A percentile compares a stretch with the other conserved stretches of the same genome.
Evolutionary conservation across 345 rosid species (phyloP).

Genomic region (Linum lewisii): DNA sequence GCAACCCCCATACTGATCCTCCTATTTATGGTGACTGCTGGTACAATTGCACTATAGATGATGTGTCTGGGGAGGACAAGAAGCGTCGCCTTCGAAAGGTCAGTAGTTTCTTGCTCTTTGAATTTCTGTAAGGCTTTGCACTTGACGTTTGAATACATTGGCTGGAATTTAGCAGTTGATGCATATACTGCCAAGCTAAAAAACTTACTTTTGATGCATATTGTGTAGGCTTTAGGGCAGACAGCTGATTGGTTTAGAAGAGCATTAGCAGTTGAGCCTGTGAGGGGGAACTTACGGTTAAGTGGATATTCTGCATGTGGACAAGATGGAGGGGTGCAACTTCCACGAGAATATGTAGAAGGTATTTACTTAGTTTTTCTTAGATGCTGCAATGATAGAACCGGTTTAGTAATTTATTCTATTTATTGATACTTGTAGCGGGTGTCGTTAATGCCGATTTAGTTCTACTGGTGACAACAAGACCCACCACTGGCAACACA

Average conservation of each 20-base stretch:
- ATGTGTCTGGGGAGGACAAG: slow-evolving; percentile 85
- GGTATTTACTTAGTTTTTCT: slow-evolving; percentile 35
- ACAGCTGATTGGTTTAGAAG: slow-evolving; percentile 88
- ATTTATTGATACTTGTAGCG: slow-evolving; percentile 34
- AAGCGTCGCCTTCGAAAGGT: slow-evolving; percentile 87
- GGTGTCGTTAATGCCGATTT: slow-evolving; percentile 90
- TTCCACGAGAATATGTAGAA: slow-evolving; percentile 88
- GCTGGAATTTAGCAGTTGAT: no score
- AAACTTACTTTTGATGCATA: slow-evolving; percentile 20
- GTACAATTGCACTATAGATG: slow-evolving; percentile 94
- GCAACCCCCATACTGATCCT: slow-evolving; percentile 68
- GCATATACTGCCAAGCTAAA: no score
- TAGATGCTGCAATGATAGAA: neutral
- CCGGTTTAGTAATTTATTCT: slow-evolving; percentile 1
- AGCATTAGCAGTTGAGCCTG: slow-evolving; percentile 95
- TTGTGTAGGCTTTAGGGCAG: slow-evolving; percentile 82
- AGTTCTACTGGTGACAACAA: slow-evolving; percentile 91
- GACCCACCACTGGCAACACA: slow-evolving; percentile 99
- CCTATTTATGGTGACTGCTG: slow-evolving; percentile 89
- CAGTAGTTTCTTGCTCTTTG: neutral
- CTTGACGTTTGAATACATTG: no score
- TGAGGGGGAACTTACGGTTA: slow-evolving; percentile 83
- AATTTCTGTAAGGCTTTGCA: neutral
- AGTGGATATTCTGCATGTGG: slow-evolving; percentile 99
- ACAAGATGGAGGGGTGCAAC: slow-evolving; percentile 99